Conservation (phyloP, 306 rosid species). For the Corylus americana region DNA sequence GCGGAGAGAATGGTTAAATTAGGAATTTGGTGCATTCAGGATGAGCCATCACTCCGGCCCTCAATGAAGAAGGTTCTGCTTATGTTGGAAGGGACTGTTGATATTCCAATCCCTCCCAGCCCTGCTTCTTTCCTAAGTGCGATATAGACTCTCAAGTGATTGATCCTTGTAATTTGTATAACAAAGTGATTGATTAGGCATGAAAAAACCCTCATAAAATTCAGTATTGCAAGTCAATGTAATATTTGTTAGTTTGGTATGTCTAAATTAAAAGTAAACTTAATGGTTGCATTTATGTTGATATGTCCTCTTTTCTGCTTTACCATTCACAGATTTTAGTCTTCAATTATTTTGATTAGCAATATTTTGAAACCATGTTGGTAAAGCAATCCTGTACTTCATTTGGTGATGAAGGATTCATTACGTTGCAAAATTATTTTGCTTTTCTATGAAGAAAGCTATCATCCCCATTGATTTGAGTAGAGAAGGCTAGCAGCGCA, state of each 20-base stretch:
- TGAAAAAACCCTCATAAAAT: too few relatives aligned
- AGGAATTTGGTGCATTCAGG: background rate
- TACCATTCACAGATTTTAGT: background rate
- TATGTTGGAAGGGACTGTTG: background rate
- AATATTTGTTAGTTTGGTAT: too few relatives aligned
- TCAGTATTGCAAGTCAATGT: too few relatives aligned
- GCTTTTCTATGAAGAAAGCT: constrained; percentile 65
- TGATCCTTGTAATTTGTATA: too few relatives aligned
- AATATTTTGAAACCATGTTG: background rate
- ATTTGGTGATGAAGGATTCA: constrained; percentile 12
- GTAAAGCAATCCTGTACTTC: background rate
- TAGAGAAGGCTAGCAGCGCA: too few relatives aligned
- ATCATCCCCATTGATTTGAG: constrained; percentile 21
- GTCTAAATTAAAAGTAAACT: background rate
- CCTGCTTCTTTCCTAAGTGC: background rate
- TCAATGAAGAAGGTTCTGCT: background rate
- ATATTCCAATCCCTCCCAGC: background rate
- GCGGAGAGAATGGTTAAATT: background rate
- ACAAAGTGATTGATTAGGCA: too few relatives aligned
- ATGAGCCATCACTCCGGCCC: background rate
- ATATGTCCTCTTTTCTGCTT: background rate
- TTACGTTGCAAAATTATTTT: constrained; percentile 12
- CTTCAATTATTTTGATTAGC: background rate
- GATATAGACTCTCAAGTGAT: too few relatives aligned
- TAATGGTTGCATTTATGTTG: background rate